Base-by-base conservation (phyloP, 169 alveolate species). In the Eimeria sp. region DNA sequence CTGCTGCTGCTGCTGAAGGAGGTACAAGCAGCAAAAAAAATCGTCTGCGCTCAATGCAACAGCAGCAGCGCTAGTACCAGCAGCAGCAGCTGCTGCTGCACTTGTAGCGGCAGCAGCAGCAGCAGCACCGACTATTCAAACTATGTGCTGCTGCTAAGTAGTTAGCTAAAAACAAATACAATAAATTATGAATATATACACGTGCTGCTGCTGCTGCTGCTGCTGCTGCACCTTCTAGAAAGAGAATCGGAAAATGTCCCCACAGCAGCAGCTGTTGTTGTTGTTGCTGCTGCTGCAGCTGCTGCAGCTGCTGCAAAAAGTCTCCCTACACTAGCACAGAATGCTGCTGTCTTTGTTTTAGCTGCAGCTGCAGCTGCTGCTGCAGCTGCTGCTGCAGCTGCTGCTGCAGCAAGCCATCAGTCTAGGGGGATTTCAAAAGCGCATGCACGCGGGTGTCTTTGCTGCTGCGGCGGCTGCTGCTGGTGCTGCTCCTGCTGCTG, bases 381-480 rank as follows among this genome's bases (percentile, higher is more conserved):
- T 27, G 82, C 2, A 27, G 80, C 49, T 27, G 45, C 45, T 13
- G 80, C 76, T 18, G 43, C 34, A 65, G 4, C 22, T 72, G 49
- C 45, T 40, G 87, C 87, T 76, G 57, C 63, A 3, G 40, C 30
- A 18, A 13, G 30, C 5, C 43, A 11, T 76, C 87, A 76, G 57
- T 76, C 87, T 25, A 76, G n/a, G 61, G 87, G 87, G n/a, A 76
- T 76, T 20, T 76, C 87, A 25, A 76, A 76, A 14, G 87, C 87
- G 63, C 87, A 76, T 43, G 87, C 49, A 3, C 87, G 87, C 40
- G 87, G 87, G 27, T 16, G 87, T 40, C 87, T 11, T 4, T 76
- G 61, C 87, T 43, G 61, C 34, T 76, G 87, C 87, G 43, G 87
- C 65, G 43, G 65, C 63, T 43, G 30, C 14, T 76, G 87, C 87